These are phyloP conservation scores for Pseudogymnoascus sp. DNA, from an alignment of 2,329 filamentous ascomycete genomes.

Conservation along the genomic window DNA sequence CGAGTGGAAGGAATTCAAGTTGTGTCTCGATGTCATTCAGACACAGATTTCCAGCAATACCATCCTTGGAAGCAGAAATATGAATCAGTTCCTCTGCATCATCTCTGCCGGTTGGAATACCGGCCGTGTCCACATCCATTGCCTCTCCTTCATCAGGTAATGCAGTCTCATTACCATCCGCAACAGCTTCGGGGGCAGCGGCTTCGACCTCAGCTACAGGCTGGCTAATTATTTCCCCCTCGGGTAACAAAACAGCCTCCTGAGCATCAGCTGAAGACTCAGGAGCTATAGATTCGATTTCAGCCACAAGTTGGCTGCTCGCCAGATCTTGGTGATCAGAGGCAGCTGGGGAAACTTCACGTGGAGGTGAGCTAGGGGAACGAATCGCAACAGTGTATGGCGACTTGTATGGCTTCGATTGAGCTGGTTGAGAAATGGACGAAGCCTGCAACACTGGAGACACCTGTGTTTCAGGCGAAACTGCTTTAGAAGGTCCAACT, in stretches of 20 bases:
- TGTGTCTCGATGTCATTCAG: neutral
- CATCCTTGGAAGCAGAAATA: neutral
- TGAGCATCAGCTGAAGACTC: neutral
- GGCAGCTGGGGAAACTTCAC: conserved; percentile 17
- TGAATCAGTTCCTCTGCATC: neutral
- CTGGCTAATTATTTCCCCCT: conserved; percentile 14
- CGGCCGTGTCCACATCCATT: conserved; percentile 24
- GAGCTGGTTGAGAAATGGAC: neutral
- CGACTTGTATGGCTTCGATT: conserved; percentile 10
- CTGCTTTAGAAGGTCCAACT: neutral
- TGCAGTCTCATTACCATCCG: conserved; percentile 20
- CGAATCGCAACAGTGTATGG: conserved; percentile 10
- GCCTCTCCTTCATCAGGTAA: conserved; percentile 22
- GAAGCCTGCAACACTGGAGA: neutral
- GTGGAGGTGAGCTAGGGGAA: conserved; percentile 7
- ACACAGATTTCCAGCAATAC: conserved; percentile 8
- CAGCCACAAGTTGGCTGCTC: conserved; percentile 25
- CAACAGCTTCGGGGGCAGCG: conserved; percentile 14
- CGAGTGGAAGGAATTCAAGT: neutral
- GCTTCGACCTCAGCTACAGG: conserved; percentile 16
- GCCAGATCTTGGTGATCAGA: conserved; percentile 18
- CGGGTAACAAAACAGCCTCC: neutral
- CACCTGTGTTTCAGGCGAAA: neutral
- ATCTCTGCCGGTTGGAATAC: neutral
- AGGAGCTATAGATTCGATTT: conserved; percentile 16